Conservation (phyloP, 177 flowering plant genomes). For the Tripterygium wilfordii region DNA sequence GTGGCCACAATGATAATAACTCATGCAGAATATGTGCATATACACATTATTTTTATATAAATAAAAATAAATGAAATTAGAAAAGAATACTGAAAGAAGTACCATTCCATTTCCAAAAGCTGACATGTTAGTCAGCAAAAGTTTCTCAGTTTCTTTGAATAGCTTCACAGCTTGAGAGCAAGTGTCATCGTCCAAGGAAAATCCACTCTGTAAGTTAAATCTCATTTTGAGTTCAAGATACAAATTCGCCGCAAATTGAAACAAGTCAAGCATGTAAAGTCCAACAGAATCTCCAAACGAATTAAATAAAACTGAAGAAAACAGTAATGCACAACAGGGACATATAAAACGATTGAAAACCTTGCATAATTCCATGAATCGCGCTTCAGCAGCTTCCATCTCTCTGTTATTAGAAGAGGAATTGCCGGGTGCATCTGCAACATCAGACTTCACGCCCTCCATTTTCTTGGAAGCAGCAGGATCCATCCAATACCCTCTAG, state of each 20-base stretch:
- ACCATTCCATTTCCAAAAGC: conserved; percentile 68
- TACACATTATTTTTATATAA: too few relatives aligned
- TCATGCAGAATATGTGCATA: too few relatives aligned
- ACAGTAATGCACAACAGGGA: too few relatives aligned
- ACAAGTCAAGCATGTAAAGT: too few relatives aligned
- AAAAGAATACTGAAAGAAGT: conserved; percentile 3
- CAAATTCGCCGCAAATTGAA: too few relatives aligned
- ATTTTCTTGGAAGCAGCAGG: too few relatives aligned
- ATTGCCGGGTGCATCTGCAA: conserved; percentile 9
- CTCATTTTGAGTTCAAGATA: not conserved
- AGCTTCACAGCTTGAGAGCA: conserved; percentile 39
- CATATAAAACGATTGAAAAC: conserved; percentile 24
- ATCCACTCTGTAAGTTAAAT: conserved; percentile 35
- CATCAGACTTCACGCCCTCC: too few relatives aligned
- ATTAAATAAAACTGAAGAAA: not conserved
- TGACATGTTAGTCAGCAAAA: conserved; percentile 43
- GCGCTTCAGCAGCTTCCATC: conserved; percentile 30
- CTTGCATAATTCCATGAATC: conserved; percentile 72
- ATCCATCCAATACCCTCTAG: too few relatives aligned
- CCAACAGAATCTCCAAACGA: too few relatives aligned
- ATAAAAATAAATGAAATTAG: not conserved
- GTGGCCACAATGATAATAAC: too few relatives aligned
- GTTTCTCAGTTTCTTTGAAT: conserved; percentile 58
- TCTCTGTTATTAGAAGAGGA: conserved; percentile 11
- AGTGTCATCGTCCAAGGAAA: conserved; percentile 45